Evolutionary conservation across 2,329 filamentous ascomycete species (phyloP).

Genomic region (Leptodontidium sp.): DNA sequence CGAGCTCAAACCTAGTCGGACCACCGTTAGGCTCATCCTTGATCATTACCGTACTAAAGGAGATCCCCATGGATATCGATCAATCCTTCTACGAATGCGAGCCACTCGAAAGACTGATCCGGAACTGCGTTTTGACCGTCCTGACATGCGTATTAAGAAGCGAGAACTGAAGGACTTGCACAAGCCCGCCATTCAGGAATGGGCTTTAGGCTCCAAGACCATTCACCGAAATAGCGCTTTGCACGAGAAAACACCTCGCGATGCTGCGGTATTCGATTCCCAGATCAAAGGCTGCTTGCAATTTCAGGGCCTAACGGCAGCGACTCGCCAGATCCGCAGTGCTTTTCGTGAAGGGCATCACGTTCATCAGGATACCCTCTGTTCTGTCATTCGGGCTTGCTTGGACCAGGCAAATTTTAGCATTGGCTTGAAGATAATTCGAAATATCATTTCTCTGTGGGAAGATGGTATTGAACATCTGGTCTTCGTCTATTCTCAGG

Average conservation of each 20-base stretch:
- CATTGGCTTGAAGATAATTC: conserved; percentile 38
- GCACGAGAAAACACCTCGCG: conserved; percentile 39
- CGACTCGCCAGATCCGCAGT: conserved; percentile 39
- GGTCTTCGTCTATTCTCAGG: conserved; percentile 28
- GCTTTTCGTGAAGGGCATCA: conserved; percentile 41
- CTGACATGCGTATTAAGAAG: conserved; percentile 35
- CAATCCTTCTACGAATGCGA: conserved; percentile 43
- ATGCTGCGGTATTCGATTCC: conserved; percentile 40
- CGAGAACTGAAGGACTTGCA: conserved; percentile 26
- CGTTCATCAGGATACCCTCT: conserved; percentile 37
- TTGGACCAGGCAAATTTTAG: conserved; percentile 37
- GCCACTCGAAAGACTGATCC: conserved; percentile 24
- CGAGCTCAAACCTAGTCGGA: conserved; percentile 39
- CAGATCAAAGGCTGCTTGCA: conserved; percentile 42
- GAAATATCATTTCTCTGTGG: conserved; percentile 38
- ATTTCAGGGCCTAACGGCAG: conserved; percentile 34
- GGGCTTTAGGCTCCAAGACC: conserved; percentile 39
- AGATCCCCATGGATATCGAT: conserved; percentile 39
- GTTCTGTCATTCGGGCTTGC: conserved; percentile 35
- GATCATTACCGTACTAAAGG: conserved; percentile 40
- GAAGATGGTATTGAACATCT: conserved; percentile 20
- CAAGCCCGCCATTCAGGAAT: conserved; percentile 29
- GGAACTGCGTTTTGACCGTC: neutral
- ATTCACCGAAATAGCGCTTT: conserved; percentile 34
- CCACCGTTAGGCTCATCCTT: conserved; percentile 42